A percentile compares a stretch with the other conserved stretches of the same genome.
phyloP scores from a whole-genome alignment of 306 rosid genomes.

The Dryas octopetala region DNA sequence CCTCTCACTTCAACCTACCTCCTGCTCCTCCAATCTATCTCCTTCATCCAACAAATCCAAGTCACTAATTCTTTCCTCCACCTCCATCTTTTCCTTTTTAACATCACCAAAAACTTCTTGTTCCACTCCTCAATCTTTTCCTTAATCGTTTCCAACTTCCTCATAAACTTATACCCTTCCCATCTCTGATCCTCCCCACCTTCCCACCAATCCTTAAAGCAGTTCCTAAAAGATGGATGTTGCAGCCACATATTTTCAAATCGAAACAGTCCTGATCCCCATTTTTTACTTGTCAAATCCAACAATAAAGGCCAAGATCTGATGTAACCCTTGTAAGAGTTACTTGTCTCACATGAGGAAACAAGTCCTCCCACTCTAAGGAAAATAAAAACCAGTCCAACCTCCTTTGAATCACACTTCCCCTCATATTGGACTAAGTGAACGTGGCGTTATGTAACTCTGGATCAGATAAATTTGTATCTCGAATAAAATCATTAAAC shows the following conservation, averaged over 20 bases:
- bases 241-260: background rate
- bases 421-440: background rate
- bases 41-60: background rate
- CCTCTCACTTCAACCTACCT: background rate
- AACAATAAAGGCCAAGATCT: background rate
- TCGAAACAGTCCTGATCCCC: background rate
- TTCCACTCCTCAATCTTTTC: background rate
- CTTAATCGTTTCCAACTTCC: background rate
- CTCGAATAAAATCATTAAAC: background rate
- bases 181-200: too few relatives aligned
- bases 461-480: background rate
- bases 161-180: background rate
- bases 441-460: background rate
- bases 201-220: too few relatives aligned
- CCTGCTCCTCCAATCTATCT: background rate
- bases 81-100: background rate
- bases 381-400: background rate
- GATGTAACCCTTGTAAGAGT: background rate
- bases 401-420: background rate
- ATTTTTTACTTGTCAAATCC: background rate
- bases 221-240: background rate
- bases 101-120: background rate
- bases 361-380: background rate
- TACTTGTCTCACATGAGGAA: background rate
- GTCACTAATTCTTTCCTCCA: background rate